Evolutionary conservation across 164 flowering plant species (phyloP), one percentile per base, ranked within the genome.

Genomic region (Tinospora cordifolia): DNA sequence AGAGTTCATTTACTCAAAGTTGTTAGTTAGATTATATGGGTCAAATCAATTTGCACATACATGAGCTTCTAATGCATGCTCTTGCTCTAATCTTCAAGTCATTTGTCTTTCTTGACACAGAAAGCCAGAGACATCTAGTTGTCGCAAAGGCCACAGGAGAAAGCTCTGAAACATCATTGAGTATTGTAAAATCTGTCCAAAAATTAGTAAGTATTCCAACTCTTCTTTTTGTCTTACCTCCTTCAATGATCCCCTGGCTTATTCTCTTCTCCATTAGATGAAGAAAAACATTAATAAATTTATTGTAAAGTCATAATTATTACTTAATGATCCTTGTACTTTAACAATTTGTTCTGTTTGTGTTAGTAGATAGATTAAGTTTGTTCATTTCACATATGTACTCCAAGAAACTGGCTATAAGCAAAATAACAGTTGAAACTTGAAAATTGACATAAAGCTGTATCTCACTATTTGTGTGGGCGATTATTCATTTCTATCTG

Each of bases 81-180:
- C 40, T 26, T 14, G 30, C n/a, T 5, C 2, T 24, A 15, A 39
- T 65, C 13, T 47, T 36, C 34, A 49, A 14, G 47, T 64, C 69
- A 21, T 71, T 71, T 21, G 22, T 64, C 46, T 69, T 66, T 60
- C 24, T 2, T 73, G 75, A 49, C 66, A 75, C 83, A 90, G 93
- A 71, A 39, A 81, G 74, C 71, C 76, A 65, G 75, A 78, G 79
- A 51, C 75, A 66, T 60, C 30, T 73, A 25, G 19, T 87, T 68
- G 71, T 72, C 67, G 87, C 81, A 68, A 91, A 83, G 77, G 96
- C 98, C 62, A 57, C 84, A 6, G 86, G 92, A n/a, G 90, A 88
- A 71, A 84, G 82, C 73, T 84, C 93, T 22, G 91, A 91, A 46
- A 78, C 86, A 40, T 87, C 93, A 51, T 79, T 79, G 19, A 81